Evolutionary conservation across 495 filamentous ascomycete genomes (phyloP).

Genomic region (Patellaria atrata): DNA sequence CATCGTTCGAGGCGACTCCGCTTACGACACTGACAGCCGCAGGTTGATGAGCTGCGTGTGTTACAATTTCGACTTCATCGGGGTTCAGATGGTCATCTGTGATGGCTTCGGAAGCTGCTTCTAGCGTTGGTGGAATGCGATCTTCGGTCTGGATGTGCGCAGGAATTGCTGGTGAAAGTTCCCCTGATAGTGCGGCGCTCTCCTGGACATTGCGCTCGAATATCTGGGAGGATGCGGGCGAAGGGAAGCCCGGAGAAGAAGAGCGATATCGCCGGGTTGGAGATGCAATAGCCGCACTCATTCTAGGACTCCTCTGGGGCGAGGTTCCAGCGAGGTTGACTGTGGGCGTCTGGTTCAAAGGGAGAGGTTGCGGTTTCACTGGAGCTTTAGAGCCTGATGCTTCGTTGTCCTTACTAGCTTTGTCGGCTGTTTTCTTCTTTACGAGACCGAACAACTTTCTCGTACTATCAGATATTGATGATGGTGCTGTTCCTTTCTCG

Average conservation of each 20-base stretch:
- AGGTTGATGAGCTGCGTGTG: constrained; percentile 65
- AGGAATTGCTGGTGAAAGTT: constrained; percentile 63
- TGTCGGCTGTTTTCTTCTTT: no score
- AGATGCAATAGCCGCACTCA: no score
- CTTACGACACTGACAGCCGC: constrained; percentile 49
- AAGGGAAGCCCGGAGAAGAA: constrained; percentile 26
- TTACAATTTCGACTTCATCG: constrained; percentile 80
- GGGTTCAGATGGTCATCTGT: constrained; percentile 62
- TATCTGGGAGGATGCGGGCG: constrained; percentile 55
- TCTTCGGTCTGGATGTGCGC: constrained; percentile 84
- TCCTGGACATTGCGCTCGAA: constrained; percentile 93
- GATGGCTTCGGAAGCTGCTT: constrained; percentile 78
- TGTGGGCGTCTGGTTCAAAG: no score
- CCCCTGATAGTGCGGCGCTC: constrained; percentile 38
- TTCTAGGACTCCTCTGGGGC: no score
- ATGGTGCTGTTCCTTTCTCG: no score
- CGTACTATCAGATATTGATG: no score
- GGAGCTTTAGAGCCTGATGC: no score
- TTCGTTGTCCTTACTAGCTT: no score
- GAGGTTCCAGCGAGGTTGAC: no score
- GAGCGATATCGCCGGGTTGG: constrained; percentile 23
- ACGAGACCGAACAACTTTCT: no score
- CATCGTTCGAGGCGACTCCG: constrained; percentile 14
- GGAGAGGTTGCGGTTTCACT: no score
- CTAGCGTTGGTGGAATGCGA: constrained; percentile 78